Evolutionary conservation across 2,329 filamentous ascomycete genomes (phyloP).

Genomic region (Bertia moriformis): DNA sequence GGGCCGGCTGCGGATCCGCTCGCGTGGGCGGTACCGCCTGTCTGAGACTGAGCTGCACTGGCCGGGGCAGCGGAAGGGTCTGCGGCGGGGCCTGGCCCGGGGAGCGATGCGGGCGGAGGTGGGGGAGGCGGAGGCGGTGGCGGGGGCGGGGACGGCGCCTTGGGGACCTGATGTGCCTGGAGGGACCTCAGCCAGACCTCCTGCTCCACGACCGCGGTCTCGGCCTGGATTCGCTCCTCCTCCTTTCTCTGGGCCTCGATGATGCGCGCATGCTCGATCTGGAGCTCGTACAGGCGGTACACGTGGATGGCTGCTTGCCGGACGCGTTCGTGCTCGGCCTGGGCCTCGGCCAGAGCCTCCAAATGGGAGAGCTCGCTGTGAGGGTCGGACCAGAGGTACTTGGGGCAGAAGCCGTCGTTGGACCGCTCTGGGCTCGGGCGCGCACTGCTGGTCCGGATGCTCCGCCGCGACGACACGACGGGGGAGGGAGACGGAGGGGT

Average conservation of each 20-base stretch:
- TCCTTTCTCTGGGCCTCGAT: slow-evolving; percentile 19
- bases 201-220: slow-evolving; percentile 10
- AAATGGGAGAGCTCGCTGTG: slow-evolving; percentile 49
- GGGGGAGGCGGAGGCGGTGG: slow-evolving; percentile 6
- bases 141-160: slow-evolving; percentile 1
- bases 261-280: too few species aligned
- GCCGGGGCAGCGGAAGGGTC: slow-evolving; percentile 5
- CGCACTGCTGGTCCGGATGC: not conserved
- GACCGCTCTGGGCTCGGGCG: not conserved
- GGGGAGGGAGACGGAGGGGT: too few species aligned
- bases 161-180: not conserved
- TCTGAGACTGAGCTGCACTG: too few species aligned
- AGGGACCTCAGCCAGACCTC: slow-evolving; percentile 19
- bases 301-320: slow-evolving; percentile 32
- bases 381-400: slow-evolving; percentile 31
- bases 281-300: slow-evolving; percentile 28
- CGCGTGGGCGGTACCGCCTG: too few species aligned
- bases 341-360: slow-evolving; percentile 51
- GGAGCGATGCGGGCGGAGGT: slow-evolving; percentile 1
- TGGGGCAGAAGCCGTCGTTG: too few species aligned
- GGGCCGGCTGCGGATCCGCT: too few species aligned
- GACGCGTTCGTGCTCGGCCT: slow-evolving; percentile 52
- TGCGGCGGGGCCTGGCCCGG: too few species aligned
- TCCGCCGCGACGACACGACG: not conserved
- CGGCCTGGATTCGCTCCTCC: slow-evolving; percentile 10